A percentile compares a stretch with the other conserved stretches of the same genome.
phyloP scores from a whole-genome alignment of 2,329 filamentous ascomycete genomes.

The Parastagonospora nodorum region DNA sequence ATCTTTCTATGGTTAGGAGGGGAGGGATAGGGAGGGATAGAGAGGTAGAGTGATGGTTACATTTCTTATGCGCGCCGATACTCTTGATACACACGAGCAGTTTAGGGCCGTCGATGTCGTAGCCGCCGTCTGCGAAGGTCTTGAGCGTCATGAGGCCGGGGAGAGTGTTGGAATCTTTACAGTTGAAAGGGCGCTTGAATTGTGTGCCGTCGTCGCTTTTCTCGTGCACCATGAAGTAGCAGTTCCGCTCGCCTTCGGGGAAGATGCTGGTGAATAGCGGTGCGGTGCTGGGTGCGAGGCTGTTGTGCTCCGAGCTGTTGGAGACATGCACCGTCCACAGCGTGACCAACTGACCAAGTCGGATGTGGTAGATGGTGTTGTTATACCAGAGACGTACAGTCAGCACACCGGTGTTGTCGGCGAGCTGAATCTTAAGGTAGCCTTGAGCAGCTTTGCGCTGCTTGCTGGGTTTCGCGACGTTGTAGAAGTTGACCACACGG shows the following conservation, averaged over 20 bases:
- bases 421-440: conserved; percentile 60
- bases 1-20: conserved; percentile 35
- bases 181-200: conserved; percentile 55
- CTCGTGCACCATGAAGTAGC: conserved; percentile 60
- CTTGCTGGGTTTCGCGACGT: conserved; percentile 50
- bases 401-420: conserved; percentile 61
- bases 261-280: conserved; percentile 62
- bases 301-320: conserved; percentile 49
- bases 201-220: conserved; percentile 51
- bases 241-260: conserved; percentile 60
- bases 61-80: conserved; percentile 57
- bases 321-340: conserved; percentile 63
- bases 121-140: conserved; percentile 59
- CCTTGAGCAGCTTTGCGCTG: conserved; percentile 54
- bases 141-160: conserved; percentile 62
- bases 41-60: conserved; percentile 32
- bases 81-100: conserved; percentile 64
- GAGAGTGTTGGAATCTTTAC: conserved; percentile 43
- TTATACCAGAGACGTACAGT: conserved; percentile 62
- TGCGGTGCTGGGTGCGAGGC: conserved; percentile 51
- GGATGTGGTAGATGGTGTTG: conserved; percentile 48
- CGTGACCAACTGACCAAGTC: conserved; percentile 60
- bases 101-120: conserved; percentile 57
- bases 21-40: background rate
- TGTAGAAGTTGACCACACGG: conserved; percentile 61